A percentile compares a stretch with the other conserved stretches of the same genome.
Conservation (phyloP, 2,329 filamentous ascomycete species). For the Grosmannia serpens region DNA sequence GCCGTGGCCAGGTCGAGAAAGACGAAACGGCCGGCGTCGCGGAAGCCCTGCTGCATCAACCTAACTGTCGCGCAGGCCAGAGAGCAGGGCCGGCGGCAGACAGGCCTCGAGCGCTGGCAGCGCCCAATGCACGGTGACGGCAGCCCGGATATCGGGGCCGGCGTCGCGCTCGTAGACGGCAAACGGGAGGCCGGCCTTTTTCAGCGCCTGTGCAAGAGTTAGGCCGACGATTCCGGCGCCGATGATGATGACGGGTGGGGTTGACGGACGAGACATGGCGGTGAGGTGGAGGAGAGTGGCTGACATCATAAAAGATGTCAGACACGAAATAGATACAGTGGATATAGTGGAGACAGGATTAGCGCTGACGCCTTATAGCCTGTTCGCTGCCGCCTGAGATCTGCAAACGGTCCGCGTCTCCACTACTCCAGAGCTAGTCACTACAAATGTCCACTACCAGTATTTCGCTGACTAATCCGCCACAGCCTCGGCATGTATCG, state of each 20-base stretch:
- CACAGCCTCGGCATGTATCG: no score
- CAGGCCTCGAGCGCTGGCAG: background rate
- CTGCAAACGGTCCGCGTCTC: no score
- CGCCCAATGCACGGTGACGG: constrained; percentile 2
- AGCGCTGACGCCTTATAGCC: no score
- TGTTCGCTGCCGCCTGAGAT: no score
- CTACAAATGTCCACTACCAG: no score
- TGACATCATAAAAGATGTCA: background rate
- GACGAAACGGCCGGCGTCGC: background rate
- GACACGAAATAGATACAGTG: background rate
- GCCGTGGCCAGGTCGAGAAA: constrained; percentile 3
- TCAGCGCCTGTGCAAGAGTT: background rate
- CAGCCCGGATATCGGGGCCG: background rate
- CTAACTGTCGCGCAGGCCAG: background rate
- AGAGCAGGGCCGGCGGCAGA: background rate
- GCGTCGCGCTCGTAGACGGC: constrained; percentile 1
- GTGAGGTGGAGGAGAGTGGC: background rate
- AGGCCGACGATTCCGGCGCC: background rate
- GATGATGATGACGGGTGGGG: background rate
- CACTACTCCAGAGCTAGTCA: no score
- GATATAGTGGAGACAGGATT: no score
- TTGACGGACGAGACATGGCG: background rate
- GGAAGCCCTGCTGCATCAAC: constrained; percentile 1
- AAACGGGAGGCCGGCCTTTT: background rate
- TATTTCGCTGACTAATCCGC: no score